Evolutionary conservation across 2,329 filamentous ascomycete species (phyloP), one percentile per base, ranked within the genome.

Genomic region (Arthrobotrys pseudoclavata): DNA sequence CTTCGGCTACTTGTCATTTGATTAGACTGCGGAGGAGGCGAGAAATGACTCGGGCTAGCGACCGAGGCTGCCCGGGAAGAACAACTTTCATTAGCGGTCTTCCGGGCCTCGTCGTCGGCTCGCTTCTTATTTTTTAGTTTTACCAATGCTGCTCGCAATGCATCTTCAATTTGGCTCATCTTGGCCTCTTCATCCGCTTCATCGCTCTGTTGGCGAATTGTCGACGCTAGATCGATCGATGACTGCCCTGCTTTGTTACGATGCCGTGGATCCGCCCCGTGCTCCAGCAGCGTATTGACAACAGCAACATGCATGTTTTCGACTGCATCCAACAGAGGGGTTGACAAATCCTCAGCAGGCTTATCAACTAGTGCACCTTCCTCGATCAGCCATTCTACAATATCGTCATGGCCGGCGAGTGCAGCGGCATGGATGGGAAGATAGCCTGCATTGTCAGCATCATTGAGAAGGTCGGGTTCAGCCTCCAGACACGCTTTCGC

Each of bases 361-460:
- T 81, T 88, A 95, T 97, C 92, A 53, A 96, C 87, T 69, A 92
- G 91, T 84, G 94, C 97, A 37, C 93, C 92, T 79, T 93, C 91
- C 7, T 92, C 89, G 79, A 99, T 90, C 45, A 99, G 85, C 66
- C 97, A 91, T 82, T 92, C 90, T 45, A 98, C 96, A 70, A 98
- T 94, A 68, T 96, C 89, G 34, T 91, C 90, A 83, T 91, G 92
- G 5, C 96, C 96, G 82, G 96, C 91, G 72, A 99, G 87, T 34
- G 94, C 90, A 37, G 96, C 95, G 80, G 97, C 96, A 83, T 99
- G 96, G 37, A 99, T 86, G 24, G 96, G 96, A 0, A 95, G 96
- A 82, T 98, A 98, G n/a, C 93, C 93, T 13, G 96, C 96, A 83
- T 97, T 96, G 82, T 99, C 96, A 24, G 92, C 90, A 72, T 94